Evolutionary conservation across 2,329 filamentous ascomycete genomes (phyloP).

Genomic region (Alternaria longipes): DNA sequence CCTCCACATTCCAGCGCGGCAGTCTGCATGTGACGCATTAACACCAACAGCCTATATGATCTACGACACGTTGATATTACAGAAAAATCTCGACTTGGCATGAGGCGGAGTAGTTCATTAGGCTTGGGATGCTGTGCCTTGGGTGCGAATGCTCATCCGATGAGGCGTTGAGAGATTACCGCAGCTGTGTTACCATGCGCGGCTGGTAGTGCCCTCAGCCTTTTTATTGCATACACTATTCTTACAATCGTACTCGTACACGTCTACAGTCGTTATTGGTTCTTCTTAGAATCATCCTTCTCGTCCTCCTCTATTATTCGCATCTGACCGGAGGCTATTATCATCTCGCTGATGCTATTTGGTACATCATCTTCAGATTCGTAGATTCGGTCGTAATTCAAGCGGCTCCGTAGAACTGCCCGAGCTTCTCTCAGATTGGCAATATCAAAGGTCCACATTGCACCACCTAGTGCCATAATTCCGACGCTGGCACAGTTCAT

Average conservation of each 20-base stretch:
- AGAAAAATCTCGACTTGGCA: neutral
- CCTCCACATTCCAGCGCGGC: neutral
- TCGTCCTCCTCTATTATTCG: constrained; percentile 39
- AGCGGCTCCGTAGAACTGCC: constrained; percentile 66
- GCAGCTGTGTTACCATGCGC: neutral
- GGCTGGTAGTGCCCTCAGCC: constrained; percentile 5
- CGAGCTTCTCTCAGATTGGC: constrained; percentile 62
- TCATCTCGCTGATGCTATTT: constrained; percentile 35
- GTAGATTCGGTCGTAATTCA: constrained; percentile 63
- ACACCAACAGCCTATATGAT: constrained; percentile 2
- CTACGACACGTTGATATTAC: constrained; percentile 2
- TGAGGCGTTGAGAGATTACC: neutral
- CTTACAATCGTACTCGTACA: constrained; percentile 32
- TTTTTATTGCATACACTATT: constrained; percentile 33
- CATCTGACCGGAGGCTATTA: constrained; percentile 57
- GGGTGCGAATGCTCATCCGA: neutral
- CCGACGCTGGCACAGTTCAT: constrained; percentile 82
- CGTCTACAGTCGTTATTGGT: constrained; percentile 21
- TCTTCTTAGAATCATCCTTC: constrained; percentile 16
- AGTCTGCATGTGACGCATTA: constrained; percentile 1
- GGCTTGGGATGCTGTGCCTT: neutral
- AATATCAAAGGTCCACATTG: constrained; percentile 81
- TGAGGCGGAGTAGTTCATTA: neutral
- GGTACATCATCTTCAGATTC: constrained; percentile 52
- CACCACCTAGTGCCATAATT: constrained; percentile 77